Base-by-base conservation (phyloP, 2,329 filamentous ascomycete genomes). In the Alternaria sp. region DNA sequence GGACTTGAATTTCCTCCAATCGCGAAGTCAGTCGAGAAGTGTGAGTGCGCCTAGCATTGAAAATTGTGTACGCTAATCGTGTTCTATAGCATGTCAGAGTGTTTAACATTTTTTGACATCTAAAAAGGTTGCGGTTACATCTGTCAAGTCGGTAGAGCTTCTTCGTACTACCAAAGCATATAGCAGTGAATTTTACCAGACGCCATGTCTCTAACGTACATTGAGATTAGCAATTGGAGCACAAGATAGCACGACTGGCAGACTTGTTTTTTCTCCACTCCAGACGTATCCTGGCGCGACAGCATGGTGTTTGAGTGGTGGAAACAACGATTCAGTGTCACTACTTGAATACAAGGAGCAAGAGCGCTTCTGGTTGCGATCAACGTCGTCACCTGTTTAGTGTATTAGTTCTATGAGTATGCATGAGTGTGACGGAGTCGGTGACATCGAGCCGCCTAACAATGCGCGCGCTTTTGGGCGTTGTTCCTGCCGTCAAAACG, bases 1-100 rank as follows among this genome's bases (percentile, higher is more conserved):
- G 46, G 46, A 41, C 46, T 30, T 46, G 27, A 34, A 34, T 49
- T 27, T 57, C 46, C 51, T 62, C 57, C 49, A 61, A 53, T 61
- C 2, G 46, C 41, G 18, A n/a, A 27, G 16, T 38, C 16, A 22
- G n/a, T 8, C 34, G 8, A 25, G 8, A 20, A 9, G 28, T 12
- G n/a, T 9, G 40, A 5, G 36, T 41, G 50, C 11, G 28, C 27
- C 18, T n/a, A 27, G 12, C 14, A 18, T 46, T 7, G 30, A 10
- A 12, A 25, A 3, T 32, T 40, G 16, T 18, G 20, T 18, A 12
- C 6, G 2, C 27, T 54, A 20, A 41, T 40, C 14, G 25, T 18
- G 20, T 20, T 40, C 18, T 43, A n/a, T 27, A n/a, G 22, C 14
- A 28, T 34, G 32, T 41, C 22, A 45, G 18, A 8, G 11, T 27